Base-by-base conservation (phyloP, 2,329 filamentous ascomycete species). In the Sporothrix mexicana region DNA sequence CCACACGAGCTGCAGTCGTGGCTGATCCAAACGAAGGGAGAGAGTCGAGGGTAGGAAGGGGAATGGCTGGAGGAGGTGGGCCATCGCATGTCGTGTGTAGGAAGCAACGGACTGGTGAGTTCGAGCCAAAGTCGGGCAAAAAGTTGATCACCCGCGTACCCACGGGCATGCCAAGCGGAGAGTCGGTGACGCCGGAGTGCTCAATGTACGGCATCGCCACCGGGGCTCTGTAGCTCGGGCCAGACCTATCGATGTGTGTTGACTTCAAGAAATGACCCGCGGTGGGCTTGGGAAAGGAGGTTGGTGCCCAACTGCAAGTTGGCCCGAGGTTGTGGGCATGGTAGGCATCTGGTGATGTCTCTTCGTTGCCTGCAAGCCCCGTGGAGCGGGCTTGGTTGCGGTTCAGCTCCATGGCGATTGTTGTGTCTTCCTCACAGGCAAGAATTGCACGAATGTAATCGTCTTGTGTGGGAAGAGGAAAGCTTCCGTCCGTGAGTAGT, bases 21-120 rank as follows among this genome's bases (percentile, higher is more conserved):
- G 55, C 55, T 8, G 55, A 15, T 36, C 25, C 55, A 30, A 61
- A 61, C 10, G 55, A 61, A 5, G 55, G 55, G 4, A 61, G 55
- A 15, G 55, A 61, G 13, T 30, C 23, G 23, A 61, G 10, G 2
- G 36, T 36, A 12, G 55, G 55, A 1, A 61, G 10, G 6, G 55
- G 12, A 6, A 36, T n/a, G 17, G 23, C 55, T 17, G 55, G 15
- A 5, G 55, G 55, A 5, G 55, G 55, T 4, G 55, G 55, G 5
- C 55, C 55, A 6, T 36, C 23, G 23, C 55, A 61, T 0, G 23
- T 61, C 23, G 55, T 61, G 55, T 61, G 55, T 5, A 61, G 17
- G 25, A 61, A 61, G 25, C 55, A 61, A 25, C 55, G 55, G 9
- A 61, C 55, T 15, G 55, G 55, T 6, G 55, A 61, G 55, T 61